Evolutionary conservation across 2,329 filamentous ascomycete species (phyloP), one percentile per base, ranked within the genome.

Genomic region (Penicillium sp.): DNA sequence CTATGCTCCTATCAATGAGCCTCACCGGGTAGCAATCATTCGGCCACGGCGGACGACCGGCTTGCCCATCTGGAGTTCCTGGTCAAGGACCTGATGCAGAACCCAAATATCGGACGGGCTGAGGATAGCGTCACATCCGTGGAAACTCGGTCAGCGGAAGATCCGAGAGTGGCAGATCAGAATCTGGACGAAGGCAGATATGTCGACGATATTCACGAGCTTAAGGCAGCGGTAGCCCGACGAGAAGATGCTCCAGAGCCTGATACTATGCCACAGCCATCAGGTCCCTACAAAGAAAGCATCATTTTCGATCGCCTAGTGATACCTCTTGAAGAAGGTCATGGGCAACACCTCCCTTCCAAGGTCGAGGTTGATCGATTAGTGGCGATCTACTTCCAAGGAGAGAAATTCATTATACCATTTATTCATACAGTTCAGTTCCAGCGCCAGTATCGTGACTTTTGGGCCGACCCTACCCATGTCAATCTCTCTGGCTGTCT

Each of bases 191-290:
- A 40, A 40, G 24, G 53, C 33, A 41, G 36, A 43, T 55, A 59
- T 53, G 57, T 56, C 39, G 57, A 59, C 16, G 57, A 59, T 27
- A 59, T 55, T 13, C 47, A 55, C 5, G 57, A 55, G 35, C 35
- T 59, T 14, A 59, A 40, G 35, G 46, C 40, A 11, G 47, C 49
- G 6, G 18, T 59, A 24, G 35, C 41, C 22, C 40, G 43, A 16
- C 52, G 37, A 6, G 16, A 47, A 9, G 41, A 46, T 27, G 3
- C 22, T n/a, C 43, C 43, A 46, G 43, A 18, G 43, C 43, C 24
- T 27, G 11, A 6, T 2, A n/a, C 11, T n/a, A 9, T 11, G 16
- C 9, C 43, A n/a, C 13, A 19, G 16, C 3, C 16, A n/a, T 3
- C 3, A 6, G 22, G 6, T 6, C n/a, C 24, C 14, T 16, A 31